Percentiles rank a stretch among this genome's conserved stretches.
phyloP scores from a whole-genome alignment of 352 stramenopile genomes.

The Phytophthora citrophthora region DNA sequence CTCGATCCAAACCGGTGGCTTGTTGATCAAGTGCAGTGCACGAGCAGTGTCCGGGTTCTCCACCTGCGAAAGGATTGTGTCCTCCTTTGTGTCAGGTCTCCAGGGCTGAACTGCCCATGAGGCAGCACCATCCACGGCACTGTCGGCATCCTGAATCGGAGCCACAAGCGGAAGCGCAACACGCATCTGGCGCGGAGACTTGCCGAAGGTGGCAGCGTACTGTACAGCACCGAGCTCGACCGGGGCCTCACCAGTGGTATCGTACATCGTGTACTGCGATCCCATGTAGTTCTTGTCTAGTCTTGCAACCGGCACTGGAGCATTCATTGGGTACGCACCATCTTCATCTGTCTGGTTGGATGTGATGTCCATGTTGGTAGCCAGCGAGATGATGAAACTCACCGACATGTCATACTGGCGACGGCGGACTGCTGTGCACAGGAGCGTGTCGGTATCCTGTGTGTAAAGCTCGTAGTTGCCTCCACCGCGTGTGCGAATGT shows the following conservation, averaged over 20 bases:
- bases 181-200: constrained; percentile 87
- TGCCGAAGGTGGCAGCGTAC: constrained; percentile 86
- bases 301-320: constrained; percentile 59
- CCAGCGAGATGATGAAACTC: constrained; percentile 76
- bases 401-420: constrained; percentile 90
- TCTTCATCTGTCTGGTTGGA: constrained; percentile 25
- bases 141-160: constrained; percentile 52
- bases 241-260: constrained; percentile 59
- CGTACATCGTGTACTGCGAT: constrained; percentile 87
- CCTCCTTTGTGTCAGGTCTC: constrained; percentile 65
- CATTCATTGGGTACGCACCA: constrained; percentile 23
- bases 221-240: constrained; percentile 83
- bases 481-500: constrained; percentile 82
- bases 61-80: constrained; percentile 81
- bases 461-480: constrained; percentile 90
- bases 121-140: constrained; percentile 41
- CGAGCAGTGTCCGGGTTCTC: constrained; percentile 68
- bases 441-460: constrained; percentile 76
- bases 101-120: constrained; percentile 70
- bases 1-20: constrained; percentile 89
- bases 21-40: constrained; percentile 83
- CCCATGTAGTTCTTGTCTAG: constrained; percentile 92
- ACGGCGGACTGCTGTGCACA: constrained; percentile 79
- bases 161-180: constrained; percentile 71
- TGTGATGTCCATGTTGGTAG: constrained; percentile 53